These are phyloP conservation scores for Pyrenochaeta sp. DNA, from an alignment of 2,329 filamentous ascomycete species.

Conservation along the genomic window DNA sequence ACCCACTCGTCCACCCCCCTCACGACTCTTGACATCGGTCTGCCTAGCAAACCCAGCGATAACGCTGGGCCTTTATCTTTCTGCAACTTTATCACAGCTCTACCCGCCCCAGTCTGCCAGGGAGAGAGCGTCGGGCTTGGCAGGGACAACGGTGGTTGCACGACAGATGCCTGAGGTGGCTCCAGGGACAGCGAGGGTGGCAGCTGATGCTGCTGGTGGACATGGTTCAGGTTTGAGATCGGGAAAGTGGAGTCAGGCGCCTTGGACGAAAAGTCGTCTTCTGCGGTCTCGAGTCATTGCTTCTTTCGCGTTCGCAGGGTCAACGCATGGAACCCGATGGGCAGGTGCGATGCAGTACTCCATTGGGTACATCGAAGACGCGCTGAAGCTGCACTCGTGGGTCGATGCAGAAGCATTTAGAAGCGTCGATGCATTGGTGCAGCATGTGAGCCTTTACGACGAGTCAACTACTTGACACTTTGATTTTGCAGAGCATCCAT, in stretches of 20 bases:
- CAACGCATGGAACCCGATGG: too few species aligned
- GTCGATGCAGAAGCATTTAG: too few species aligned
- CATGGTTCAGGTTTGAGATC: not conserved
- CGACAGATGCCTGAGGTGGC: constrained; percentile 22
- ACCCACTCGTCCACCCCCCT: constrained; percentile 17
- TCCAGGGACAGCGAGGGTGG: constrained; percentile 17
- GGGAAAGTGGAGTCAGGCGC: not conserved
- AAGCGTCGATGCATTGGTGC: too few species aligned
- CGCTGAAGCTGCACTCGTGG: too few species aligned
- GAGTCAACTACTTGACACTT: too few species aligned
- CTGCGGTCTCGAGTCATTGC: too few species aligned
- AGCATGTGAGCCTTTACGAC: too few species aligned
- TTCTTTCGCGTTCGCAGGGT: too few species aligned
- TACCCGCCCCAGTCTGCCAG: constrained; percentile 13
- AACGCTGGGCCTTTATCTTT: constrained; percentile 15
- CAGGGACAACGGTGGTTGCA: constrained; percentile 12
- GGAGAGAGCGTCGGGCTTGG: constrained; percentile 6
- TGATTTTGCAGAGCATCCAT: too few species aligned
- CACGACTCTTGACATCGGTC: constrained; percentile 46
- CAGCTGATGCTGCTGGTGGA: constrained; percentile 1
- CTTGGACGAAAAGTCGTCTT: too few species aligned
- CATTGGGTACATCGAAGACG: too few species aligned
- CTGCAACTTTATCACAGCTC: constrained; percentile 17
- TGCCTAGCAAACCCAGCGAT: constrained; percentile 7
- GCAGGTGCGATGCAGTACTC: too few species aligned